Base-by-base conservation (phyloP, 805 yeast genomes). In the Pichia pseudocactophila region DNA sequence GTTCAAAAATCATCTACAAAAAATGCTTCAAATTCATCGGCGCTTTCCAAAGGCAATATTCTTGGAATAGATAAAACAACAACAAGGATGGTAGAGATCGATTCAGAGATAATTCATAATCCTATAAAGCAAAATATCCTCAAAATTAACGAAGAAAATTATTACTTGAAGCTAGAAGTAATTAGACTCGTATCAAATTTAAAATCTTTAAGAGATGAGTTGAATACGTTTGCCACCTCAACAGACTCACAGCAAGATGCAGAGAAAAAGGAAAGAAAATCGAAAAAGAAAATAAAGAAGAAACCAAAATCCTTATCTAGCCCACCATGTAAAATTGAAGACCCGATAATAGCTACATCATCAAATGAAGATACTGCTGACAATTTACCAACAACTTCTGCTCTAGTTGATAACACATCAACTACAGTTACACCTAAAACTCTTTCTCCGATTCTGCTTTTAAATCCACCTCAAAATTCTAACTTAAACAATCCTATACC, bases 141-240 rank as follows among this genome's bases (percentile, higher is more conserved):
- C 37, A 62, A 63, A 37, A 64, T 70, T 38, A 68, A 67, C 43
- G 69, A 68, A 46, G 76, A 71, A 45, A 71, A 71, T 48, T 64
- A 66, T 46, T 57, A 58, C 35, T 49, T 71, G 34, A 71, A 70
- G 52, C 47, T 63, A 30, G 71, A 71, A 47, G 65, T 71, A 7
- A 66, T 71, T 11, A 66, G 63, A 43, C 55, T 71, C 7, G 74
- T 71, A 3, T 59, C 69, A 10, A 71, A 68, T 47, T 56, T 70
- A 51, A 70, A 69, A 46, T 45, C 52, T 15, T 44, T 70, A 31
- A 61, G 66, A 39, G 37, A 44, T 20, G 40, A 46, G n/a, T 22
- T 22, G 8, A 22, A 22, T 22, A 22, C 5, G 8, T 6, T 8
- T 6, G 25, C 25, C 5, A 22, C 7, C 25, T 22, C 8, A 8